Conservation (phyloP, 1,284 basidiomycete species). For the Entoloma clypeatum region DNA sequence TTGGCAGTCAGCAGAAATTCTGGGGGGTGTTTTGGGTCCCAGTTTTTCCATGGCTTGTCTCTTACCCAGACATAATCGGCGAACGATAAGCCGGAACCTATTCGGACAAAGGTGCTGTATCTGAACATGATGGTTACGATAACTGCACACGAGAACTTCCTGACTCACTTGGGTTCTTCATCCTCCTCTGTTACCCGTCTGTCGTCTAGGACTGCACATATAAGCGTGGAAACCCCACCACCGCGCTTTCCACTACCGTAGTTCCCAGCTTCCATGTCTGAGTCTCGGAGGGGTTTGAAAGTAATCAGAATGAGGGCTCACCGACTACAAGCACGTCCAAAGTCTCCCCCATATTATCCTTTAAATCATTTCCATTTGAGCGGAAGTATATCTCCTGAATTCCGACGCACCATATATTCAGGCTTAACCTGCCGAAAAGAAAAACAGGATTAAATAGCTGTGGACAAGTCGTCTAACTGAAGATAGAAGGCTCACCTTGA, state of each 20-base stretch:
- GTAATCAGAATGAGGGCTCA: slow-evolving; percentile 28
- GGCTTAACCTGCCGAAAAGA: slow-evolving; percentile 66
- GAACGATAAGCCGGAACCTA: slow-evolving; percentile 83
- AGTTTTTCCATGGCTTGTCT: slow-evolving; percentile 69
- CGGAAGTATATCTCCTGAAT: slow-evolving; percentile 2
- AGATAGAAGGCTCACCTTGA: slow-evolving; percentile 56
- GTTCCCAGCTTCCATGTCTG: slow-evolving; percentile 52
- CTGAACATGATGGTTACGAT: slow-evolving; percentile 32
- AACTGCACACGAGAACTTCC: not conserved
- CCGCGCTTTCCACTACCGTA: slow-evolving; percentile 71
- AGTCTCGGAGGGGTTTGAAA: slow-evolving; percentile 6
- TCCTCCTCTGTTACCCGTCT: slow-evolving; percentile 47
- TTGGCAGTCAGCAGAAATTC: slow-evolving; percentile 57
- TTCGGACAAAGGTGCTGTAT: slow-evolving; percentile 78
- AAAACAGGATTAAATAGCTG: slow-evolving; percentile 2
- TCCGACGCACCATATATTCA: slow-evolving; percentile 75
- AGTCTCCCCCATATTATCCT: slow-evolving; percentile 88
- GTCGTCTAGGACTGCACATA: slow-evolving; percentile 77
- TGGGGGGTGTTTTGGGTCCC: slow-evolving; percentile 64
- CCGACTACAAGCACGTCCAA: slow-evolving; percentile 87
- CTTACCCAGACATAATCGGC: slow-evolving; percentile 82
- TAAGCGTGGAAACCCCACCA: slow-evolving; percentile 76
- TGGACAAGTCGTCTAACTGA: not conserved
- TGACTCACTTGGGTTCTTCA: slow-evolving; percentile 59
- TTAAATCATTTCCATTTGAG: slow-evolving; percentile 10